Evolutionary conservation across 78 protist genomes (phyloP).

Genomic region (Emiliania huxleyi): DNA sequence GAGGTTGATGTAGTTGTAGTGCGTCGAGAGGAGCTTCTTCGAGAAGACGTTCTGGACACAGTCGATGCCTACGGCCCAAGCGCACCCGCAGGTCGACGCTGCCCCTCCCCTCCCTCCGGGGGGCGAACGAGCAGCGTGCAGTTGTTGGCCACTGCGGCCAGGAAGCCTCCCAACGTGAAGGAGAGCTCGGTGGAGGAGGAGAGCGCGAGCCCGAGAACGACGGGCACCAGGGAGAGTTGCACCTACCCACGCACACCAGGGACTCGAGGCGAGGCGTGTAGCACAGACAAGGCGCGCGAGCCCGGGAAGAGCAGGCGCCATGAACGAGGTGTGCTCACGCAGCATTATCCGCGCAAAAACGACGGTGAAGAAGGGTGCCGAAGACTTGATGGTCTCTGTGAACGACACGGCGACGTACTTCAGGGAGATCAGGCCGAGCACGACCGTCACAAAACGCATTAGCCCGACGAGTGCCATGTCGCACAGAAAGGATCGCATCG

Average conservation of each 20-base stretch:
- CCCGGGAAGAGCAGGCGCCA: no score
- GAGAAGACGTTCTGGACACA: conserved; percentile 18
- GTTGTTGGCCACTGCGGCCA: background rate
- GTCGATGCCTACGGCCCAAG: no score
- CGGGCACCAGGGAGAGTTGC: background rate
- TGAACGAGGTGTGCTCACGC: no score
- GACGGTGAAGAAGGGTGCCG: no score
- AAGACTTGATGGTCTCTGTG: conserved; percentile 9
- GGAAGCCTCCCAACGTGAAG: background rate
- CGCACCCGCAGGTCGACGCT: no score
- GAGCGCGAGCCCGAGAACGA: conserved; percentile 3
- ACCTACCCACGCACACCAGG: no score
- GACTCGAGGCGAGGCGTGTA: no score
- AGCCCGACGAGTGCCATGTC: no score
- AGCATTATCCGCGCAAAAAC: no score
- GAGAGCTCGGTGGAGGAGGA: background rate
- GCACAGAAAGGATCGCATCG: background rate
- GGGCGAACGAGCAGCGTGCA: no score
- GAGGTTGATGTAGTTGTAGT: background rate
- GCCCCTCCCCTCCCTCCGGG: no score
- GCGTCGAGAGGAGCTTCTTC: background rate
- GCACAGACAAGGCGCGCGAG: no score
- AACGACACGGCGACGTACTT: conserved; percentile 1
- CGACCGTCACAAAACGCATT: background rate
- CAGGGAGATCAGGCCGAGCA: background rate